Conservation (phyloP, 1,139 yeast genomes). For the Saccharomyces hybrid region DNA sequence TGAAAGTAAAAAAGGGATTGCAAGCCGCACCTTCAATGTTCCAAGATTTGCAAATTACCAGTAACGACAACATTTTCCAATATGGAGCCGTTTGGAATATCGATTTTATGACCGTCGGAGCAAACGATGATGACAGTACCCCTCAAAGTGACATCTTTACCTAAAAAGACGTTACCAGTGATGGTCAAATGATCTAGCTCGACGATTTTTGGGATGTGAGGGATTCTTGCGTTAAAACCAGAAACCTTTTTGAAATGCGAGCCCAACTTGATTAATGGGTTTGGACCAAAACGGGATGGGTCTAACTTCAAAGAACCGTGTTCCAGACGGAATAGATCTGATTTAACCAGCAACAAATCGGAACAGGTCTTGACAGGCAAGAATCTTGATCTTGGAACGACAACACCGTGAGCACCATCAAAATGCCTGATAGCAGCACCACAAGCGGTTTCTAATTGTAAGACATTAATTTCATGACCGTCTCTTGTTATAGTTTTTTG, state of each 20-base stretch:
- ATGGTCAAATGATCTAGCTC: slow-evolving; percentile 96
- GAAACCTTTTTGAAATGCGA: slow-evolving; percentile 93
- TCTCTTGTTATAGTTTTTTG: slow-evolving; percentile 66
- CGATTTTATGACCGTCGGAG: slow-evolving; percentile 94
- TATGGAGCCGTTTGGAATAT: slow-evolving; percentile 92
- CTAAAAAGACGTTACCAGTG: slow-evolving; percentile 91
- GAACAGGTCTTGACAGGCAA: slow-evolving; percentile 97
- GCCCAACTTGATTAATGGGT: slow-evolving; percentile 93
- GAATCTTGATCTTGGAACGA: slow-evolving; percentile 95
- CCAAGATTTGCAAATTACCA: slow-evolving; percentile 91
- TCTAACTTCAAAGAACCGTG: slow-evolving; percentile 88
- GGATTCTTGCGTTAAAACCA: slow-evolving; percentile 81
- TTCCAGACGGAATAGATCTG: slow-evolving; percentile 86
- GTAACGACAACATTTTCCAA: slow-evolving; percentile 96
- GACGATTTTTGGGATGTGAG: slow-evolving; percentile 92
- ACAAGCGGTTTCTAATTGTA: slow-evolving; percentile 96
- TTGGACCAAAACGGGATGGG: slow-evolving; percentile 81
- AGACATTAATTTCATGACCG: slow-evolving; percentile 77
- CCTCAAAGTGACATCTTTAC: slow-evolving; percentile 83
- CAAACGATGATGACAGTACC: slow-evolving; percentile 98
- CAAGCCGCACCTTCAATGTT: slow-evolving; percentile 47
- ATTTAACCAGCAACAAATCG: slow-evolving; percentile 86
- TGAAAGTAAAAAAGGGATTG: neutral
- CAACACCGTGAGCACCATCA: slow-evolving; percentile 93
- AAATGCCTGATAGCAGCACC: slow-evolving; percentile 99